Conservation (phyloP, 257 asterid genomes). For the Ocimum tenuiflorum region DNA sequence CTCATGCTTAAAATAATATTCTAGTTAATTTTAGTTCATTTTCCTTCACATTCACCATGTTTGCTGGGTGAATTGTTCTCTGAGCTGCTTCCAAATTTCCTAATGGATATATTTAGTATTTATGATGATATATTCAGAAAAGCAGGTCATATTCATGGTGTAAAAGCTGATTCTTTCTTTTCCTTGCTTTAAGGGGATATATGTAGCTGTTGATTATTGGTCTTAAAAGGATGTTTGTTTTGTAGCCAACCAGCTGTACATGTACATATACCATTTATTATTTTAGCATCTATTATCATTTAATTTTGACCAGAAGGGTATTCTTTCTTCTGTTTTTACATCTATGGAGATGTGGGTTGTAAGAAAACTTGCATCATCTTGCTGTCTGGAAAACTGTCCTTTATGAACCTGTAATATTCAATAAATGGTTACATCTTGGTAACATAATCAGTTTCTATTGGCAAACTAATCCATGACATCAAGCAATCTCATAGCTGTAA, state of each 20-base stretch:
- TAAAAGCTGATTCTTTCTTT: constrained; percentile 17
- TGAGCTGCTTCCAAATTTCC: background rate
- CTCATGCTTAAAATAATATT: constrained; percentile 1
- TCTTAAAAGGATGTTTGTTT: background rate
- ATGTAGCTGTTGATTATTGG: background rate
- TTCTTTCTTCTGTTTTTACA: background rate
- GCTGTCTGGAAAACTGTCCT: too few relatives aligned
- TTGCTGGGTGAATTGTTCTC: background rate
- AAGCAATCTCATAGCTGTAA: background rate
- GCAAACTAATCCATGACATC: background rate
- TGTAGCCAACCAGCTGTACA: background rate
- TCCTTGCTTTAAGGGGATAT: background rate
- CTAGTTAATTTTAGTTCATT: constrained; percentile 2
- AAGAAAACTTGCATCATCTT: background rate
- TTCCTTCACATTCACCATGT: background rate
- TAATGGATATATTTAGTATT: background rate
- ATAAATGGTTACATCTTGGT: background rate
- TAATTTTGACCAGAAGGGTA: background rate
- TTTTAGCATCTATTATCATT: background rate
- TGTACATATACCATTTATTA: background rate
- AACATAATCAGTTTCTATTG: constrained; percentile 8
- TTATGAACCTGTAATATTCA: background rate
- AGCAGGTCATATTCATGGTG: constrained; percentile 1
- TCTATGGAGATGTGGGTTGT: background rate
- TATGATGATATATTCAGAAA: background rate